Evolutionary conservation across 2,329 filamentous ascomycete species (phyloP), one percentile per base, ranked within the genome.

Genomic region (Cladosporium cucumerinum): DNA sequence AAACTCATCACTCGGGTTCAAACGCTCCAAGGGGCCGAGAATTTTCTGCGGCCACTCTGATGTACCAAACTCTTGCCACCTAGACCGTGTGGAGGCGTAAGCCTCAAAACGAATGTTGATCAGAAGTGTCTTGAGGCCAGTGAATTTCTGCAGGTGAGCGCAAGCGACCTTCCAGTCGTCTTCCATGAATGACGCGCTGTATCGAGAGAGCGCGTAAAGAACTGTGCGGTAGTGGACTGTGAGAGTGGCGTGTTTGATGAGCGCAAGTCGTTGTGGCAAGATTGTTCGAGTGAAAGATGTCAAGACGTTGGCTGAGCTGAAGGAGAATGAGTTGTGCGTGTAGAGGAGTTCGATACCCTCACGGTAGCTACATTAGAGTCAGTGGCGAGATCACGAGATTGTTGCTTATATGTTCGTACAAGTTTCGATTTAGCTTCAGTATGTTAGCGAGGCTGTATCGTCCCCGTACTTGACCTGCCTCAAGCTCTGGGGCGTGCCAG

Each of bases 381-480:
- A 57, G 30, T 32, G 23, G 48, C 23, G 18, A 4, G 21, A 39
- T 8, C 2, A 2, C 5, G n/a, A 23, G 26, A 1, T 7, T 23
- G 7, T 54, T 30, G 10, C 18, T 8, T 2, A 10, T 12, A 5
- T 7, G 8, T 21, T 23, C 54, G 11, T 57, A 57, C 54, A 57
- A 57, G 54, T 57, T 39, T 7, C 54, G 28, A 10, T 57, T 57
- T 3, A 57, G 54, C 54, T 57, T 57, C 54, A 57, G 21, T n/a
- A 57, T 25, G 5, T 39, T 57, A 11, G 28, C 5, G 3, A 57
- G 30, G 32, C 54, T 39, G 54, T 57, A 39, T 34, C 32, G 12
- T 16, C 7, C 11, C 21, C 10, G 30, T 32, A 32, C 3, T 26
- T 26, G 18, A 5, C 54, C 54, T 57, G 25, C 54, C 21, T 57